Conservation (phyloP, 148 eudicot genomes). For the Polygonum maritimum region DNA sequence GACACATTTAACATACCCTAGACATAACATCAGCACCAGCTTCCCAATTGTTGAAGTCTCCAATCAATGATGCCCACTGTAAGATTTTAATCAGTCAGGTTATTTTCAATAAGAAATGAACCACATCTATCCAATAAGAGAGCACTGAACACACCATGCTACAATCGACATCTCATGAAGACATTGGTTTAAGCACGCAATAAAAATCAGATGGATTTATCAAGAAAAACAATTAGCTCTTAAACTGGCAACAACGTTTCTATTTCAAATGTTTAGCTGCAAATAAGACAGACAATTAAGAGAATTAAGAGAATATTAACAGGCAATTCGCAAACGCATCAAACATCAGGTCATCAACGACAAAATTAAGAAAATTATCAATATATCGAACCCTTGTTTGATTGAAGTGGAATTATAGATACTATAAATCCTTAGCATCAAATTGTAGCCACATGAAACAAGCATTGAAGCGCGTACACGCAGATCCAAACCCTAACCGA, state of each 20-base stretch:
- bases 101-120: too few species aligned
- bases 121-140: background rate
- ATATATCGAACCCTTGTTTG: background rate
- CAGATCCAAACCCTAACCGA: constrained; percentile 92
- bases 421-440: background rate
- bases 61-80: constrained; percentile 83
- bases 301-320: background rate
- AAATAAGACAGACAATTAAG: background rate
- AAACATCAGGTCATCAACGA: background rate
- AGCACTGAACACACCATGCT: background rate
- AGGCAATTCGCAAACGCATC: background rate
- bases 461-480: constrained; percentile 71
- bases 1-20: constrained; percentile 43
- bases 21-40: constrained; percentile 87
- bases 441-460: constrained; percentile 23
- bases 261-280: background rate
- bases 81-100: background rate
- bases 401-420: background rate
- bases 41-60: constrained; percentile 97
- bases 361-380: background rate
- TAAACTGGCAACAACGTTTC: background rate
- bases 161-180: background rate
- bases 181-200: background rate
- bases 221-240: background rate
- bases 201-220: background rate